Evolutionary conservation across 1,284 basidiomycete genomes (phyloP), one percentile per base, ranked within the genome.

Genomic region (Ustilago lituana): DNA sequence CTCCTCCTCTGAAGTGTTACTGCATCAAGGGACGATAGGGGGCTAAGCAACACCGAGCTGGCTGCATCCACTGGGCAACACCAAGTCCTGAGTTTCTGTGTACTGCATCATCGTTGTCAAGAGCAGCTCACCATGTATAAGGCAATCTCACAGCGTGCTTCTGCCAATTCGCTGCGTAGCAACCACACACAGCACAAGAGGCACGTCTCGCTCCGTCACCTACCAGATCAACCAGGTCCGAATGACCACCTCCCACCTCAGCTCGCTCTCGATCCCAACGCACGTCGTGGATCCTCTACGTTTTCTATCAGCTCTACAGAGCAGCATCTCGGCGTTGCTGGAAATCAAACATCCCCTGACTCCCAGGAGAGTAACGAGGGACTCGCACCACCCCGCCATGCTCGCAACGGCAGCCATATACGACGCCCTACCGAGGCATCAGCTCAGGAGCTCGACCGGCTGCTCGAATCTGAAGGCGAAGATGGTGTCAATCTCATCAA

Each of bases 401-500:
- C n/a, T n/a, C n/a, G n/a, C n/a, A n/a, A n/a, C n/a, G 33, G 47
- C 39, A 60, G 57, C 12, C 40, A 36, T 7, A 45, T 36, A 3
- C 47, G 56, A 11, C 56, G 56, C n/a, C 46, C 46, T 8, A 65
- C 55, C 37, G 62, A 65, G 37, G 62, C 56, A 11, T 57, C 55
- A 5, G 49, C 58, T 12, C 50, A 69, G 26, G 66, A 64, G 32
- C 44, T 63, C 33, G 68, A 66, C 22, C 63, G 59, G 6, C 49
- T 71, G 4, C 58, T 71, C 32, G 68, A 71, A 27, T 66, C 68
- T 29, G 62, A 64, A 20, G 68, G 64, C 35, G 65, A 68, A 37
- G 73, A 74, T 14, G 73, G 73, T 8, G 43, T 61, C 48, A 67
- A 74, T 29, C 41, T 70, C 27, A 65, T 70, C 59, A 63, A 59